Evolutionary conservation across 192 early-diverging fungal species (phyloP).

Genomic region (Chytriomyces hyalinus): DNA sequence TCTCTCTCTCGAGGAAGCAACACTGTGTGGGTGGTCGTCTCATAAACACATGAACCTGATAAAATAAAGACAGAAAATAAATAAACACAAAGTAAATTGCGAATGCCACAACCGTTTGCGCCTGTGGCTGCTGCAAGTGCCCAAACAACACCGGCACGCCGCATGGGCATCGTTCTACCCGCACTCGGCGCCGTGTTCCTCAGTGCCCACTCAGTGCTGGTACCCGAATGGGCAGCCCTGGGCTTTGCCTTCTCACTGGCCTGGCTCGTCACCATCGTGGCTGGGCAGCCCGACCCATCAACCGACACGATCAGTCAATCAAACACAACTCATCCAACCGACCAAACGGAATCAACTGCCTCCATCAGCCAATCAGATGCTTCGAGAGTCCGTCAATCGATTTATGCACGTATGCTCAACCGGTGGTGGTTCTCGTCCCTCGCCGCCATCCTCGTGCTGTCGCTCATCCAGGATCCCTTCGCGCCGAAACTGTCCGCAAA

Average conservation of each 20-base stretch:
- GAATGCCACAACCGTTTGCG: slow-evolving; percentile 5
- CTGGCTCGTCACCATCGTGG: slow-evolving; percentile 27
- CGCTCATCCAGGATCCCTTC: slow-evolving; percentile 10
- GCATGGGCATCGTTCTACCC: neutral
- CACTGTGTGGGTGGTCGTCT: too few relatives aligned
- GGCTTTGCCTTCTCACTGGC: neutral
- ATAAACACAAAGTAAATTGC: too few relatives aligned
- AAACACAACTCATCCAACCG: neutral
- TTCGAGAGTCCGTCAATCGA: neutral
- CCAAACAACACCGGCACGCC: neutral
- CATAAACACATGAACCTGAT: too few relatives aligned
- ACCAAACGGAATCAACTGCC: neutral
- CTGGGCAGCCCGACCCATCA: neutral
- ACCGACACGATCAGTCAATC: neutral
- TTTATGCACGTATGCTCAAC: neutral
- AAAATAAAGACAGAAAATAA: too few relatives aligned
- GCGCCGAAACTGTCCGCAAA: slow-evolving; percentile 7
- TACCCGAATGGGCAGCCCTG: neutral
- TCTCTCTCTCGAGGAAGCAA: too few relatives aligned
- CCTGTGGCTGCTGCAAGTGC: neutral
- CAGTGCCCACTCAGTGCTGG: slow-evolving; percentile 28
- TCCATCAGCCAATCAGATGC: neutral
- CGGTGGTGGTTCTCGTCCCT: slow-evolving; percentile 30
- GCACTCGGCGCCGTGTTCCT: slow-evolving; percentile 13
- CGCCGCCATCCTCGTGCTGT: slow-evolving; percentile 8